Evolutionary conservation across 1,284 basidiomycete genomes (phyloP).

Genomic region (Fistulina hepatica): DNA sequence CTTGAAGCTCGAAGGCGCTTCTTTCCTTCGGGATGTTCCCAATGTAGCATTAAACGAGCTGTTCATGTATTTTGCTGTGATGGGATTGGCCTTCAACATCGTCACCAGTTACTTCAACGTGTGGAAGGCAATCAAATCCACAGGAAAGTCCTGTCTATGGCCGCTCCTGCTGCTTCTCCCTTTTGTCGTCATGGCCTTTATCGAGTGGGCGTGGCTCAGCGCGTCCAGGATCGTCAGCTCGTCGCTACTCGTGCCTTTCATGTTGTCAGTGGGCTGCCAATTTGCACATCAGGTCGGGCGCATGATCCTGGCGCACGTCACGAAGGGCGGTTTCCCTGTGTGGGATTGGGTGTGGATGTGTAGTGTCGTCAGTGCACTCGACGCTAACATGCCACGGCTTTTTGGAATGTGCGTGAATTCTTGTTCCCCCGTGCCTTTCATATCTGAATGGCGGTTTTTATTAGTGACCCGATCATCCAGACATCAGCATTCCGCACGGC

Average conservation of each 20-base stretch:
- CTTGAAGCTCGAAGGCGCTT: constrained; percentile 43
- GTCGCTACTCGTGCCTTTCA: constrained; percentile 74
- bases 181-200: constrained; percentile 56
- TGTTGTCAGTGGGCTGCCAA: constrained; percentile 82
- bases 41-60: constrained; percentile 75
- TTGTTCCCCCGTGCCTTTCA: constrained; percentile 8
- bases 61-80: constrained; percentile 75
- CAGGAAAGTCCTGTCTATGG: constrained; percentile 30
- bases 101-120: constrained; percentile 73
- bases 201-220: constrained; percentile 79
- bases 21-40: constrained; percentile 40
- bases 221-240: constrained; percentile 52
- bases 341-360: constrained; percentile 86
- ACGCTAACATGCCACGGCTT: constrained; percentile 69
- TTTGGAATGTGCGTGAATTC: constrained; percentile 47
- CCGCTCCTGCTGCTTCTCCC: constrained; percentile 76
- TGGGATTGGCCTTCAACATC: constrained; percentile 80
- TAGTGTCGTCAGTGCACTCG: constrained; percentile 68
- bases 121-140: constrained; percentile 34
- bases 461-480: constrained; percentile 62
- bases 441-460: constrained; percentile 1
- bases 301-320: constrained; percentile 92
- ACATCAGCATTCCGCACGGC: constrained; percentile 45
- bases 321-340: constrained; percentile 55
- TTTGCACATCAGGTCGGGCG: constrained; percentile 83